These are phyloP conservation scores for Ogataea thermomethanolica DNA, from an alignment of 805 yeast genomes.

Conservation along the genomic window DNA sequence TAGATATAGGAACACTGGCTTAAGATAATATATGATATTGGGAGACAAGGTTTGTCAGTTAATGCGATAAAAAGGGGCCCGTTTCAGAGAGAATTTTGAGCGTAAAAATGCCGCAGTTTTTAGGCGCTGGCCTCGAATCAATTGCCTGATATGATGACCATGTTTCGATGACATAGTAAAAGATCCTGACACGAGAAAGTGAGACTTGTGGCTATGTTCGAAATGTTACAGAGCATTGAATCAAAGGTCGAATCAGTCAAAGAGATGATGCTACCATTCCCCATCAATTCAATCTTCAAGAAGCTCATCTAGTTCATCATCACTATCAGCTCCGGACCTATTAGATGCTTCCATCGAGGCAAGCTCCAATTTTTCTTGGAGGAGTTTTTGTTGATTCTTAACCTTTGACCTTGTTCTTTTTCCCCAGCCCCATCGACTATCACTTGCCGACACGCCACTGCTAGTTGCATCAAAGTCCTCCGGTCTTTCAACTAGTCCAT, in stretches of 20 bases:
- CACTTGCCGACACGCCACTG: conserved; percentile 33
- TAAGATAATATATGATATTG: too few species aligned
- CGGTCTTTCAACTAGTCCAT: conserved; percentile 32
- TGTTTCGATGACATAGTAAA: too few species aligned
- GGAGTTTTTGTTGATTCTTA: conserved; percentile 49
- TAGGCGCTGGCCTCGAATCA: too few species aligned
- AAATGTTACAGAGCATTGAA: too few species aligned
- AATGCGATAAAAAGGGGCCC: too few species aligned
- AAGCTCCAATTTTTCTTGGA: conserved; percentile 46
- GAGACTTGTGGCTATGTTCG: neutral
- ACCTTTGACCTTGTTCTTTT: conserved; percentile 63
- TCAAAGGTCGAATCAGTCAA: too few species aligned
- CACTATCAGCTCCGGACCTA: conserved; percentile 41
- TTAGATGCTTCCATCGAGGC: conserved; percentile 37
- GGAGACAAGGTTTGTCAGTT: too few species aligned
- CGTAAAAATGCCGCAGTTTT: too few species aligned
- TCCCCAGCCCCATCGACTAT: conserved; percentile 72
- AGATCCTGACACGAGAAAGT: neutral
- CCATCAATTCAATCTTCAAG: conserved; percentile 47
- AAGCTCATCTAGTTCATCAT: conserved; percentile 66
- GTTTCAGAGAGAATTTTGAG: too few species aligned
- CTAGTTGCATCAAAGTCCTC: conserved; percentile 27
- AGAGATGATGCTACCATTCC: neutral
- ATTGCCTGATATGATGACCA: too few species aligned
- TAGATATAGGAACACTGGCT: too few species aligned